Conservation (phyloP, 768 basidiomycete species). For the Collybia nuda region DNA sequence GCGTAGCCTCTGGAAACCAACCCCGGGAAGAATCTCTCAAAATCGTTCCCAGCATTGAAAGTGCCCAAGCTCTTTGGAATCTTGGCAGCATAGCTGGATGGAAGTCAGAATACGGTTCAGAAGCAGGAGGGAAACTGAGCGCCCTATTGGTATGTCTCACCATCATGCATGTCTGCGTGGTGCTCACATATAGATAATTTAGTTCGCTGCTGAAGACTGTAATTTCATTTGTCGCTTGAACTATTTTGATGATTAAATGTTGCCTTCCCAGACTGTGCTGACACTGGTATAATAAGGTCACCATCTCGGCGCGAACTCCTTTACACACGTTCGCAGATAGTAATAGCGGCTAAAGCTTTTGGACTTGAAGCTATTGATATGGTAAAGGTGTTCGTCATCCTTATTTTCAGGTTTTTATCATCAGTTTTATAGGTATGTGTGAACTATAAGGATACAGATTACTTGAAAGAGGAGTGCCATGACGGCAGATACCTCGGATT, state of each 20-base stretch:
- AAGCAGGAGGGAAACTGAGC: slow-evolving; percentile 51
- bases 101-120: slow-evolving; percentile 49
- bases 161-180: background rate
- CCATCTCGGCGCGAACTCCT: slow-evolving; percentile 73
- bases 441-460: slow-evolving; percentile 73
- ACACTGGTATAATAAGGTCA: slow-evolving; percentile 80
- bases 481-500: slow-evolving; percentile 86
- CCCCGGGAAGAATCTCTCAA: slow-evolving; percentile 37
- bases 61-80: slow-evolving; percentile 68
- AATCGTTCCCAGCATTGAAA: slow-evolving; percentile 85
- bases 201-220: slow-evolving; percentile 99
- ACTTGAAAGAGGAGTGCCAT: slow-evolving; percentile 69
- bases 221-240: slow-evolving; percentile 5
- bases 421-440: slow-evolving; percentile 67
- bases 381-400: slow-evolving; percentile 39
- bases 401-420: background rate
- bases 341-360: slow-evolving; percentile 81
- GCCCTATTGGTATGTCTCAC: slow-evolving; percentile 65
- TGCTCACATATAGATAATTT: background rate
- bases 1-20: slow-evolving; percentile 24
- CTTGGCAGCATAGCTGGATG: slow-evolving; percentile 71
- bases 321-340: slow-evolving; percentile 81
- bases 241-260: slow-evolving; percentile 3
- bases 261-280: slow-evolving; percentile 77
- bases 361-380: slow-evolving; percentile 88